Percentiles rank a stretch among this genome's conserved stretches.
Conservation (phyloP, 2,329 filamentous ascomycete species). For the Diaporthe ampelina region DNA sequence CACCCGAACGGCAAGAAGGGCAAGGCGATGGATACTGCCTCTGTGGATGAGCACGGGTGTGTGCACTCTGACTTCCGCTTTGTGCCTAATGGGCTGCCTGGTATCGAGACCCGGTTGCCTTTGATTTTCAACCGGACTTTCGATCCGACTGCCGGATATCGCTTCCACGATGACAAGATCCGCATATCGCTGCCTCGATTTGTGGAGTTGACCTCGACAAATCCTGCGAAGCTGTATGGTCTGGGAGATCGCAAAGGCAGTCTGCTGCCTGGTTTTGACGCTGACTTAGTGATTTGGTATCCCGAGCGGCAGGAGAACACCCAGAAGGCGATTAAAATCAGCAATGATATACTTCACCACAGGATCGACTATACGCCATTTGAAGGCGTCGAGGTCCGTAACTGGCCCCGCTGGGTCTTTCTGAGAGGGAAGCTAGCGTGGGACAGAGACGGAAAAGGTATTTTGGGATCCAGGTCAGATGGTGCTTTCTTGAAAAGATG, state of each 20-base stretch:
- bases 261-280: constrained; percentile 65
- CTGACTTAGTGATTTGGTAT: constrained; percentile 72
- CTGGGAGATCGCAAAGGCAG: constrained; percentile 65
- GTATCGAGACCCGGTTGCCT: constrained; percentile 69
- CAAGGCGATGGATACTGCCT: constrained; percentile 44
- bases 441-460: constrained; percentile 66
- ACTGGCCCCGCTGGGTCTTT: constrained; percentile 74
- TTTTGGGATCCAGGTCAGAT: constrained; percentile 62
- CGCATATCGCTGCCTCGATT: constrained; percentile 62
- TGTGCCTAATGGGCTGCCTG: constrained; percentile 71
- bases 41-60: constrained; percentile 44
- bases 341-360: constrained; percentile 70
- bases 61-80: constrained; percentile 59
- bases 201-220: constrained; percentile 67
- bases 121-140: constrained; percentile 54
- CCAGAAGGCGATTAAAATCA: constrained; percentile 53
- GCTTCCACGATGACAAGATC: constrained; percentile 45
- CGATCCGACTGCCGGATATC: constrained; percentile 40
- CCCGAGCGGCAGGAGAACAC: constrained; percentile 51
- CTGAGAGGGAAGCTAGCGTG: constrained; percentile 71
- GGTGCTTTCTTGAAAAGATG: constrained; percentile 59
- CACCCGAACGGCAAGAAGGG: constrained; percentile 52
- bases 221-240: constrained; percentile 71
- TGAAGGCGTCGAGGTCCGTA: constrained; percentile 67
- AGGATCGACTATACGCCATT: constrained; percentile 74